These are phyloP conservation scores for Barnettozyma botsteinii DNA, from an alignment of 805 yeast genomes.

Conservation along the genomic window DNA sequence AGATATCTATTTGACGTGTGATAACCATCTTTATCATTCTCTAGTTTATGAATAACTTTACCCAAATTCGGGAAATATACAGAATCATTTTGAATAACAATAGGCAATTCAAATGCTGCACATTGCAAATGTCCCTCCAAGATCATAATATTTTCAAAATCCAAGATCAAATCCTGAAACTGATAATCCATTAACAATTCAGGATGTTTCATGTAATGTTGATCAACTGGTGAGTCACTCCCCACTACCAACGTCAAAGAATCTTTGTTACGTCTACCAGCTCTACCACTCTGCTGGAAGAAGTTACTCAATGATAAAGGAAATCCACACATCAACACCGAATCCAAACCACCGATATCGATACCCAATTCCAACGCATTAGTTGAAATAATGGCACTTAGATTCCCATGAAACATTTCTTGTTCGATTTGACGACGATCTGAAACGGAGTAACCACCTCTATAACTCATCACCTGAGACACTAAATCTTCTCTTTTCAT, in stretches of 20 bases:
- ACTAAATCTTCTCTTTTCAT: conserved; percentile 39
- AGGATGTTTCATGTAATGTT: conserved; percentile 70
- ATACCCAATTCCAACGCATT: conserved; percentile 95
- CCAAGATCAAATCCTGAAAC: conserved; percentile 54
- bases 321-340: conserved; percentile 88
- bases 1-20: conserved; percentile 53
- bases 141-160: conserved; percentile 55
- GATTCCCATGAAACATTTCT: conserved; percentile 83
- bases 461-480: conserved; percentile 79
- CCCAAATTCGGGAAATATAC: conserved; percentile 43
- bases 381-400: conserved; percentile 87
- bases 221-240: conserved; percentile 80
- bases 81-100: conserved; percentile 45
- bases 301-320: conserved; percentile 83
- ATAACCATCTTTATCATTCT: conserved; percentile 39
- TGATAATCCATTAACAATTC: conserved; percentile 47
- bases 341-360: conserved; percentile 89
- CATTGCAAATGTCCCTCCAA: conserved; percentile 86
- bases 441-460: conserved; percentile 88
- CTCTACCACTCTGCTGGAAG: conserved; percentile 96
- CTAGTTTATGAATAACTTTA: conserved; percentile 29
- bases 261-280: conserved; percentile 84
- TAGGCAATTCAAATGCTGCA: conserved; percentile 84
- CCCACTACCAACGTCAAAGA: conserved; percentile 83
- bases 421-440: conserved; percentile 85